phyloP scores from a whole-genome alignment of 1,284 basidiomycete genomes.

The Ustilago lituana region DNA sequence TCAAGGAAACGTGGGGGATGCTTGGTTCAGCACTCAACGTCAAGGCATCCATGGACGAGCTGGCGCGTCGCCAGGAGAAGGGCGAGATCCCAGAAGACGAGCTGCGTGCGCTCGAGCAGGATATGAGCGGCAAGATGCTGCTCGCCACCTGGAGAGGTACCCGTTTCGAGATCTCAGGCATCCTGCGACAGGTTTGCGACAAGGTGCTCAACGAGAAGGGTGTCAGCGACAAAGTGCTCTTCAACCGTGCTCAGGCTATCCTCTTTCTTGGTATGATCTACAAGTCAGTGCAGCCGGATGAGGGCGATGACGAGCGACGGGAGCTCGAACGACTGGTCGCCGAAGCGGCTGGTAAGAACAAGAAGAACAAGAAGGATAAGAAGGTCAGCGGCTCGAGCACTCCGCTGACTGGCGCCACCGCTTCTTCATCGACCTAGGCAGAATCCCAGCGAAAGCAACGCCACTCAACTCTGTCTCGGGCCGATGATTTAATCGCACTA shows the following conservation, averaged over 20 bases:
- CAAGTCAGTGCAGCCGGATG: constrained; percentile 63
- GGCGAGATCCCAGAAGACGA: constrained; percentile 82
- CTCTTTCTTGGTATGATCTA: constrained; percentile 65
- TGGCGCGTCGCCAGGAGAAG: constrained; percentile 87
- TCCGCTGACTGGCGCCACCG: constrained; percentile 17
- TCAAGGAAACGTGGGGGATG: constrained; percentile 70
- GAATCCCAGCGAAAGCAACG: background rate
- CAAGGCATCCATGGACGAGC: constrained; percentile 76
- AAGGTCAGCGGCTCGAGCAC: constrained; percentile 22
- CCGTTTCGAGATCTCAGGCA: constrained; percentile 60
- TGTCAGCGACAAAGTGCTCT: constrained; percentile 59
- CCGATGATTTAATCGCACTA: too few relatives aligned
- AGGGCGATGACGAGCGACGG: constrained; percentile 63
- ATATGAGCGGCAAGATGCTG: constrained; percentile 83
- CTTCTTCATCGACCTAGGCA: constrained; percentile 11
- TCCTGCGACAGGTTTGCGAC: constrained; percentile 63
- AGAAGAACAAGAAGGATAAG: constrained; percentile 62
- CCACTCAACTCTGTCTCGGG: background rate
- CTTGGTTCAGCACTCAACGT: constrained; percentile 72
- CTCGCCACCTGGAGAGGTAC: constrained; percentile 61
- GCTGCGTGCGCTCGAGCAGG: constrained; percentile 82
- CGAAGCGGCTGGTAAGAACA: constrained; percentile 69
- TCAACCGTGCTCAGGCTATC: constrained; percentile 63
- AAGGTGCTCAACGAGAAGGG: constrained; percentile 66
- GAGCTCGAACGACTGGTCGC: constrained; percentile 69